phyloP scores from a whole-genome alignment of 2,329 filamentous ascomycete species.

The Aspergillus ibericus region DNA sequence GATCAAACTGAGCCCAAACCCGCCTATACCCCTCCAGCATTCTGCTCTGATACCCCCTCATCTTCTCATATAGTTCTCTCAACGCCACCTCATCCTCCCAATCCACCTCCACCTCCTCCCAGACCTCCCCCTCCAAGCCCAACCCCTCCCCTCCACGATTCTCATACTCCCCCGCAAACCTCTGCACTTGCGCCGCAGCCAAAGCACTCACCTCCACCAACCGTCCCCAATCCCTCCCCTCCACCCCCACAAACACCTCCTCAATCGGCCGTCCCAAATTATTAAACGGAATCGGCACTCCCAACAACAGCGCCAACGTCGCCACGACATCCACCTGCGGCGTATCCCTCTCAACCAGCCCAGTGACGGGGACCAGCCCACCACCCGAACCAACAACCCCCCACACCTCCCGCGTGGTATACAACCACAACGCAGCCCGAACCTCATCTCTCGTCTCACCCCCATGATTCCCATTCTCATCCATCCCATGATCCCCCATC shows the following conservation, averaged over 20 bases:
- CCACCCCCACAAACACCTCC: slow-evolving; percentile 78
- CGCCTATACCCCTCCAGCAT: slow-evolving; percentile 76
- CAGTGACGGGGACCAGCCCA: not conserved
- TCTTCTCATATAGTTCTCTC: not conserved
- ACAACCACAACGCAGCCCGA: slow-evolving; percentile 95
- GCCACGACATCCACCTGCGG: slow-evolving; percentile 90
- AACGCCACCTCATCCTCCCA: not conserved
- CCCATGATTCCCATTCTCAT: slow-evolving; percentile 70
- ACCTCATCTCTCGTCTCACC: slow-evolving; percentile 95
- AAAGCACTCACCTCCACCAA: slow-evolving; percentile 74
- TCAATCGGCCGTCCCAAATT: slow-evolving; percentile 89
- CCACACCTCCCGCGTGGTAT: slow-evolving; percentile 69
- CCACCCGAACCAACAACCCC: not conserved
- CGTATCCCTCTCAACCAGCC: slow-evolving; percentile 22
- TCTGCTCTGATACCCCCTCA: slow-evolving; percentile 67
- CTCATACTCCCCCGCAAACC: slow-evolving; percentile 82
- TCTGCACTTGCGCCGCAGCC: slow-evolving; percentile 78
- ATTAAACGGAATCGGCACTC: slow-evolving; percentile 91
- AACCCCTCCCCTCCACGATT: not conserved
- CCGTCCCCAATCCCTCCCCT: slow-evolving; percentile 70
- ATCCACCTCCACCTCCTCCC: not conserved
- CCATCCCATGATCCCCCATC: slow-evolving; percentile 84
- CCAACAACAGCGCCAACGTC: slow-evolving; percentile 80
- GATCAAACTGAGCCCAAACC: slow-evolving; percentile 88
- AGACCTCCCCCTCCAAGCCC: not conserved